These are phyloP conservation scores for Plantago ovata DNA, from an alignment of 257 asterid genomes.

Conservation along the genomic window DNA sequence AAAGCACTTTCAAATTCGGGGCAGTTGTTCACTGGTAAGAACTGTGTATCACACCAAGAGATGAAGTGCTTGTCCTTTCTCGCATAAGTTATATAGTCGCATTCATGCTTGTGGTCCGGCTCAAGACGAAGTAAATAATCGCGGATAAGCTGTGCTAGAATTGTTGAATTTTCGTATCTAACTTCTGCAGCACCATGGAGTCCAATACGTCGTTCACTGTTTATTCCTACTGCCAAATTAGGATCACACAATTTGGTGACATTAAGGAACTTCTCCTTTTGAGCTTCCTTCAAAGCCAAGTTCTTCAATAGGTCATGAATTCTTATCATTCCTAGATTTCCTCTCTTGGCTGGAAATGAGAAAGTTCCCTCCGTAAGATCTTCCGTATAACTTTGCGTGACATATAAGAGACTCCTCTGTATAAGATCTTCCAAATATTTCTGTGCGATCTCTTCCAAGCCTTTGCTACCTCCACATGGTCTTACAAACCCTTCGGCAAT, in stretches of 20 bases:
- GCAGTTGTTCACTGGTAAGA: no score
- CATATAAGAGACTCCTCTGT: not conserved
- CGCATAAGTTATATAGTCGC: no score
- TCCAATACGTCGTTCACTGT: not conserved
- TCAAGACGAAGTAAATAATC: no score
- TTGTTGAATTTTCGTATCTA: not conserved
- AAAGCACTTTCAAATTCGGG: no score
- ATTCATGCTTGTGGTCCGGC: no score
- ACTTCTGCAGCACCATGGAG: not conserved
- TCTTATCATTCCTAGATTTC: not conserved
- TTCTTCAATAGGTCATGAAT: not conserved
- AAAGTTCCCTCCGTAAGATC: not conserved
- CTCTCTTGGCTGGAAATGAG: not conserved
- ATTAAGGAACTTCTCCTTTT: not conserved
- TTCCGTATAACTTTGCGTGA: not conserved
- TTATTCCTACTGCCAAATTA: not conserved
- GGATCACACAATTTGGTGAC: not conserved
- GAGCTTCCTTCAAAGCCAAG: conserved; percentile 6
- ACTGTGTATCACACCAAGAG: no score
- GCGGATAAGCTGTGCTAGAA: no score
- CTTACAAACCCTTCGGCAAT: not conserved
- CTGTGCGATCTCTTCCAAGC: not conserved
- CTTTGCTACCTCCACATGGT: not conserved
- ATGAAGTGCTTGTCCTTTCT: no score
- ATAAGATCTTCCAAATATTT: no score